phyloP scores from a whole-genome alignment of 768 basidiomycete genomes.

The Roridomyces roridus region DNA sequence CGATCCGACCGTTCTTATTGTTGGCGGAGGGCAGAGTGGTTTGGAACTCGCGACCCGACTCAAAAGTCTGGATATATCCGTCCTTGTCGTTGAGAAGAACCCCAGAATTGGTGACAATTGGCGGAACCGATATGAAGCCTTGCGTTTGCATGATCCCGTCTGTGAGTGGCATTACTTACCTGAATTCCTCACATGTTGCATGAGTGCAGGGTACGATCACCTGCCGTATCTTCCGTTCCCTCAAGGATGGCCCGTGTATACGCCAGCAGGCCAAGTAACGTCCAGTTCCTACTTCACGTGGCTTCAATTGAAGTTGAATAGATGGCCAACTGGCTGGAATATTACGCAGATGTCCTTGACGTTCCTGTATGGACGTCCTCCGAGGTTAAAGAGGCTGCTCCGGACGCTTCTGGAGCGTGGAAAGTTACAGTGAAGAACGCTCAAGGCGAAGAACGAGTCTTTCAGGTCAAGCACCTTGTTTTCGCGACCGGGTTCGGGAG shows the following conservation, averaged over 20 bases:
- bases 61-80: constrained; percentile 59
- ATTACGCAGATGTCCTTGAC: constrained; percentile 64
- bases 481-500: constrained; percentile 58
- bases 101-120: constrained; percentile 63
- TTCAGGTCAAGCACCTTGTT: constrained; percentile 56
- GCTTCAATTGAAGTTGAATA: constrained; percentile 25
- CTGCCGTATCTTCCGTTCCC: constrained; percentile 69
- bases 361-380: constrained; percentile 70
- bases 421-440: constrained; percentile 43
- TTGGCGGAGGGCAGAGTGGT: constrained; percentile 74
- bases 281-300: not conserved
- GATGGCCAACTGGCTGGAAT: constrained; percentile 74
- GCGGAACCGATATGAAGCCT: constrained; percentile 63
- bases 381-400: constrained; percentile 33
- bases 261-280: constrained; percentile 57
- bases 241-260: constrained; percentile 61
- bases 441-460: constrained; percentile 41
- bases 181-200: constrained; percentile 1
- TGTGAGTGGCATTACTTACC: constrained; percentile 38
- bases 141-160: constrained; percentile 61
- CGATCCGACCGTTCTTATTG: constrained; percentile 65
- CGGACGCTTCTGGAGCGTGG: constrained; percentile 45
- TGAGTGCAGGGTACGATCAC: constrained; percentile 37
- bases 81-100: constrained; percentile 65
- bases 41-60: constrained; percentile 71